Conservation (phyloP, 1,139 yeast species). For the Pichia sp. region DNA sequence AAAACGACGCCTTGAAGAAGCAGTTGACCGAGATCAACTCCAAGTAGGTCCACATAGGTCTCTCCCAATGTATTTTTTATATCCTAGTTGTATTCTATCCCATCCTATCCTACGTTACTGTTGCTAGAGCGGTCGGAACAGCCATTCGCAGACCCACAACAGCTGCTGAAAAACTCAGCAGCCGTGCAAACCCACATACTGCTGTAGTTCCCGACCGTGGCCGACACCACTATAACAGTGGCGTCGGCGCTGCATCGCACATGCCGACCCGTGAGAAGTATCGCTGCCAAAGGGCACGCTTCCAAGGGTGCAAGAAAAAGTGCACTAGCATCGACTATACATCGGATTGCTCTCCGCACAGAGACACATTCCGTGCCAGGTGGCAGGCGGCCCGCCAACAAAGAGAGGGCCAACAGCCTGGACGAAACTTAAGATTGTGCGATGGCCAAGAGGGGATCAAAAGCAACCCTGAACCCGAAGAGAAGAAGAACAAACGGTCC, state of each 20-base stretch:
- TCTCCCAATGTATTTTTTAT: not conserved
- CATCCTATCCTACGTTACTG: not conserved
- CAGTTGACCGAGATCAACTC: conserved; percentile 1
- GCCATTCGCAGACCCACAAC: not conserved
- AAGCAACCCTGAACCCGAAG: not conserved
- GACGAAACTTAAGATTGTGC: conserved; percentile 21
- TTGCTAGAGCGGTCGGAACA: not conserved
- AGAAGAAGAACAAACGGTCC: not conserved
- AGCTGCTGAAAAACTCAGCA: not conserved
- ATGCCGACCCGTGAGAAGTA: not conserved
- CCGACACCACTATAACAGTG: not conserved
- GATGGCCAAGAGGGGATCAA: not conserved
- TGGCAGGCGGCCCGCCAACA: not conserved
- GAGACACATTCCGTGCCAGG: conserved; percentile 21
- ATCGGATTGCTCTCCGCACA: conserved; percentile 17
- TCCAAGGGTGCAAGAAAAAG: not conserved
- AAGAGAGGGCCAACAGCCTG: not conserved
- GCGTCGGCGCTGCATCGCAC: not conserved
- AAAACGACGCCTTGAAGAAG: conserved; percentile 7
- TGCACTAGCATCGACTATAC: not conserved
- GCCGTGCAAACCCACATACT: not conserved
- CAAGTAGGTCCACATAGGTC: no score
- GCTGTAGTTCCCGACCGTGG: not conserved
- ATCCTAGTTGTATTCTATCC: not conserved
- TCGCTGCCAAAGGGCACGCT: not conserved